Evolutionary conservation across 1,139 yeast species (phyloP), one percentile per base, ranked within the genome.

Genomic region (Yamadazyma blattariae): DNA sequence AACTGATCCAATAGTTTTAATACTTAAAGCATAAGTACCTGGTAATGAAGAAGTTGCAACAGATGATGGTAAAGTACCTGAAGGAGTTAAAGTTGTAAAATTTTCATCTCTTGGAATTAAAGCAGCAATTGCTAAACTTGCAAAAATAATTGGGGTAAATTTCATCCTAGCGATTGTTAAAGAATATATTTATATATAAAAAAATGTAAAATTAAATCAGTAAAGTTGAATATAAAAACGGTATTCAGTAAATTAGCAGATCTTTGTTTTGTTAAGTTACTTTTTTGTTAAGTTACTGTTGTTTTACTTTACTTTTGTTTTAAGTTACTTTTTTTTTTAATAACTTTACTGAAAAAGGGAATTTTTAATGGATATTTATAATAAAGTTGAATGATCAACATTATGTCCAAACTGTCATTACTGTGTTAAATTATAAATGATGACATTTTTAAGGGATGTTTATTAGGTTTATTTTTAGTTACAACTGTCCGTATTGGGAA

Each of bases 41-140:
- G 39, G 31, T 20, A 53, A 45, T 12, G 50, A 39, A 35, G 49
- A 34, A 25, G 54, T 43, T 11, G 54, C 51, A 13, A 47, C 42
- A 13, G 48, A 43, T 32, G 46, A 47, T n/a, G n/a, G n/a, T n/a
- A n/a, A 17, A 19, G 46, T 47, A 25, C 61, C 64, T 33, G 57
- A 57, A 9, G 66, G 65, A 15, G 64, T 59, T 38, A 61, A 59
- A 24, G 52, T 46, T 22, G 58, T 50, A 5, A 5, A 17, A 57
- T 61, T 60, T 11, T 46, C 45, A 25, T 39, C 46, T 13, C 44
- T 35, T 29, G 53, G 47, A 15, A 52, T 53, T 7, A 52, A 39
- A 24, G 61, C 59, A 7, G 36, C 23, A 15, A 33, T 4, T 5
- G 32, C 11, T 18, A 28, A 11, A 12, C 14, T 24, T 12, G 31